phyloP scores from a whole-genome alignment of 2,329 filamentous ascomycete species.

The Colletotrichum paranaense region DNA sequence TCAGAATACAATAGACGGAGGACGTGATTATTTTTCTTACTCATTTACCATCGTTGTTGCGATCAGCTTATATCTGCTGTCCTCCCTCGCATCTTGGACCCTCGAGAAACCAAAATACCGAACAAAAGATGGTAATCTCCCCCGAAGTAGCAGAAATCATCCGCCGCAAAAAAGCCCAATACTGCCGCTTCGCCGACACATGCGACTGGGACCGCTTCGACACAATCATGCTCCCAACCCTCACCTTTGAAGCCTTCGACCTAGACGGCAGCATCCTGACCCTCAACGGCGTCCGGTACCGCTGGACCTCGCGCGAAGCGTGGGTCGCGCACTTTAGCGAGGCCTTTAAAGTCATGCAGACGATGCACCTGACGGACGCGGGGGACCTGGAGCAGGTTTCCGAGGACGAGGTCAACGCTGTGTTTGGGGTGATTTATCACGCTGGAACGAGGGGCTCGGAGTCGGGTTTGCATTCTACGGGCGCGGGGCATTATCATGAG shows the following conservation, averaged over 20 bases:
- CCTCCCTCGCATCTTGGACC: neutral
- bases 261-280: neutral
- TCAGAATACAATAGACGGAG: neutral
- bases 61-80: neutral
- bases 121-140: neutral
- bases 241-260: slow-evolving; percentile 21
- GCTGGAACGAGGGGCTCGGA: slow-evolving; percentile 12
- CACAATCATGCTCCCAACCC: slow-evolving; percentile 27
- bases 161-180: slow-evolving; percentile 34
- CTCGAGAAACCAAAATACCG: no score
- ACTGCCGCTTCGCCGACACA: slow-evolving; percentile 35
- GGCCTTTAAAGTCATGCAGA: neutral
- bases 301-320: slow-evolving; percentile 13
- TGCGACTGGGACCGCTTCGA: slow-evolving; percentile 25
- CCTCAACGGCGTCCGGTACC: neutral
- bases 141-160: slow-evolving; percentile 31
- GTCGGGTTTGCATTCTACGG: neutral
- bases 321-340: slow-evolving; percentile 20
- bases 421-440: slow-evolving; percentile 22
- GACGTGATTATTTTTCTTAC: neutral
- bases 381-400: slow-evolving; percentile 23
- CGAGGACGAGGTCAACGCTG: slow-evolving; percentile 34
- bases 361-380: slow-evolving; percentile 18
- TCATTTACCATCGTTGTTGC: neutral
- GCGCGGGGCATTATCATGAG: slow-evolving; percentile 35